Conservation (phyloP, 2,329 filamentous ascomycete species). For the Botrytis fragariae region DNA sequence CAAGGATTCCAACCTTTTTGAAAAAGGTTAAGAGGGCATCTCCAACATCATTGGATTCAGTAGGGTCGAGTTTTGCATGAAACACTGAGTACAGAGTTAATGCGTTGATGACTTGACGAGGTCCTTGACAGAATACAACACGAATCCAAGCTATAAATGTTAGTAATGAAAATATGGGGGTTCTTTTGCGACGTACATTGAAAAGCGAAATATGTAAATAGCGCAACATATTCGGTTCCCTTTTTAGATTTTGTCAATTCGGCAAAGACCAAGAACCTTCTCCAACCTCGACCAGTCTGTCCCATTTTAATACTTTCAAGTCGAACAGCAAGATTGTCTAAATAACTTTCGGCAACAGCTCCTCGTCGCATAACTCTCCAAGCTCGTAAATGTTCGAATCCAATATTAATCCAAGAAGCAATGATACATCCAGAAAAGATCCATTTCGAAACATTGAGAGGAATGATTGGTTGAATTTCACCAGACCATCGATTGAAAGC, state of each 20-base stretch:
- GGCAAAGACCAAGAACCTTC: conserved; percentile 73
- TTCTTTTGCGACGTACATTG: conserved; percentile 49
- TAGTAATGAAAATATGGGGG: conserved; percentile 17
- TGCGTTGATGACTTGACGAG: conserved; percentile 86
- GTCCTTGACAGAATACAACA: conserved; percentile 85
- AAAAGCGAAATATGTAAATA: conserved; percentile 69
- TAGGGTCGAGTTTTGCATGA: conserved; percentile 67
- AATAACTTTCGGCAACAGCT: conserved; percentile 86
- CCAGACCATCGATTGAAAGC: conserved; percentile 88
- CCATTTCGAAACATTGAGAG: conserved; percentile 81
- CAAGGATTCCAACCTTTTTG: conserved; percentile 72
- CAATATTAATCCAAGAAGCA: conserved; percentile 78
- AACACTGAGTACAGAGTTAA: conserved; percentile 86
- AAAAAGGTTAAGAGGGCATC: conserved; percentile 74
- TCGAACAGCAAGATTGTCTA: conserved; percentile 82
- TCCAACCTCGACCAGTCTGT: conserved; percentile 71
- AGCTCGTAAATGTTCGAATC: conserved; percentile 77
- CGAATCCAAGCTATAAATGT: conserved; percentile 70
- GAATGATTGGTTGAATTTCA: conserved; percentile 74
- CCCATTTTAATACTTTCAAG: conserved; percentile 79
- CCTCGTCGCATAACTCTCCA: conserved; percentile 77
- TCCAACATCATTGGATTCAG: conserved; percentile 52
- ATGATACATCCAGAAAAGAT: conserved; percentile 94
- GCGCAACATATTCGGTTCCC: conserved; percentile 68
- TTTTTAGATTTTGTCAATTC: conserved; percentile 70